Percentiles rank a stretch among this genome's conserved stretches.
Conservation (phyloP, 2,329 filamentous ascomycete genomes). For the Zymoseptoria tritici region DNA sequence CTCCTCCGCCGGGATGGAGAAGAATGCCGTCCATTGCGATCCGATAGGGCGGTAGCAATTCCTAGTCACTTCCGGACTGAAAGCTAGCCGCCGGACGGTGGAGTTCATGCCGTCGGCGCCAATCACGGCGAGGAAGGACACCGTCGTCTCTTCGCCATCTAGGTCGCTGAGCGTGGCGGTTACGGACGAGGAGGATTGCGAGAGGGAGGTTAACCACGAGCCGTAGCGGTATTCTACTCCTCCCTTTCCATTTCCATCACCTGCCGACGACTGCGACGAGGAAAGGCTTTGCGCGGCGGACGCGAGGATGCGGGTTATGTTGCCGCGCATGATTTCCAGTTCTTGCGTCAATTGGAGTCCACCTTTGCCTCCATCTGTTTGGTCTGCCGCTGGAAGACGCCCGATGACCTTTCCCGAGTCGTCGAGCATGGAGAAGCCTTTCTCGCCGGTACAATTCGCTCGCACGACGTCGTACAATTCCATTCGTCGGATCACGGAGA, state of each 20-base stretch:
- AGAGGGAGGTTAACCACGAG: slow-evolving; percentile 6
- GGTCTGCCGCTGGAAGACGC: too few relatives aligned
- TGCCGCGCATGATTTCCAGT: slow-evolving; percentile 39
- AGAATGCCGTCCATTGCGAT: slow-evolving; percentile 20
- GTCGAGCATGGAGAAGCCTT: slow-evolving; percentile 22
- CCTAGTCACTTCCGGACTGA: not conserved
- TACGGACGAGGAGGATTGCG: slow-evolving; percentile 8
- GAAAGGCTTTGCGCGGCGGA: slow-evolving; percentile 11
- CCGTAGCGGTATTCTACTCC: slow-evolving; percentile 14
- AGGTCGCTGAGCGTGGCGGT: slow-evolving; percentile 2
- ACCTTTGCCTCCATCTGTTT: not conserved
- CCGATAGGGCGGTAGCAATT: not conserved
- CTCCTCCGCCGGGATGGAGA: slow-evolving; percentile 18
- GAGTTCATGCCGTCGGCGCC: slow-evolving; percentile 15
- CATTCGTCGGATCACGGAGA: slow-evolving; percentile 22
- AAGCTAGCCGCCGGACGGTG: slow-evolving; percentile 7
- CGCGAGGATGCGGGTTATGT: slow-evolving; percentile 41
- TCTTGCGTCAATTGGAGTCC: slow-evolving; percentile 14
- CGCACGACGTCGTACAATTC: slow-evolving; percentile 21
- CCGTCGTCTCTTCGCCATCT: slow-evolving; percentile 1
- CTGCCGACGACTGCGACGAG: not conserved
- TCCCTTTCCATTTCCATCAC: not conserved
- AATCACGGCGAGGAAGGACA: slow-evolving; percentile 7
- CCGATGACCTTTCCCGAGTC: not conserved
- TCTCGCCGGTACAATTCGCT: slow-evolving; percentile 21